phyloP scores from a whole-genome alignment of 2,329 filamentous ascomycete genomes.

The Graphilbum fragrans region DNA sequence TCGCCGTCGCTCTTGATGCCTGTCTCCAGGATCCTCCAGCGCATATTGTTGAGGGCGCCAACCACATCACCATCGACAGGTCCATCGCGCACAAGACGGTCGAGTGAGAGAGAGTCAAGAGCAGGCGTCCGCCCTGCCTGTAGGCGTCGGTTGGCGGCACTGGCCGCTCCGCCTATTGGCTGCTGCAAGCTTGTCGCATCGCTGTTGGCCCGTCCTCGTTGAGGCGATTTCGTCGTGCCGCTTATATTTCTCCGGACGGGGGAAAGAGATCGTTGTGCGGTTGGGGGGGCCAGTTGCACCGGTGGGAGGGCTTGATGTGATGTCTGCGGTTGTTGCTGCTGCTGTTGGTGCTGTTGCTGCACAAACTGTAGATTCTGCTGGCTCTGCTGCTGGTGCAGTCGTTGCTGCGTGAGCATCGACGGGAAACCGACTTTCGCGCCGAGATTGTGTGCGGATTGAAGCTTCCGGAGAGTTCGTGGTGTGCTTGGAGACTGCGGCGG shows the following conservation, averaged over 20 bases:
- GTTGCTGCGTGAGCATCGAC: slow-evolving; percentile 41
- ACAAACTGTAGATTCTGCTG: slow-evolving; percentile 16
- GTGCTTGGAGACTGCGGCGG: slow-evolving; percentile 50
- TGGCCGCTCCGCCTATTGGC: slow-evolving; percentile 21
- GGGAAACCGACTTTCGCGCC: slow-evolving; percentile 40
- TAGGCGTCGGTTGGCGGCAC: slow-evolving; percentile 28
- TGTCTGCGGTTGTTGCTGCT: slow-evolving; percentile 34
- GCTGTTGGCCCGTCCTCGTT: slow-evolving; percentile 59
- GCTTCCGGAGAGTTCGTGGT: slow-evolving; percentile 56
- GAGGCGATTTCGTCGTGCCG: slow-evolving; percentile 26
- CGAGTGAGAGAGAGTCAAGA: slow-evolving; percentile 50
- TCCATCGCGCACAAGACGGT: slow-evolving; percentile 68
- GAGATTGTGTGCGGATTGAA: slow-evolving; percentile 64
- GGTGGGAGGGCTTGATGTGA: slow-evolving; percentile 21
- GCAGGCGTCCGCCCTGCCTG: slow-evolving; percentile 31
- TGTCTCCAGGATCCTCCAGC: slow-evolving; percentile 62
- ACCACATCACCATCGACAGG: slow-evolving; percentile 59
- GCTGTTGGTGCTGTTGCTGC: slow-evolving; percentile 24
- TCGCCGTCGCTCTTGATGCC: slow-evolving; percentile 66
- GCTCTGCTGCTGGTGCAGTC: slow-evolving; percentile 24
- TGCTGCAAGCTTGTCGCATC: slow-evolving; percentile 36
- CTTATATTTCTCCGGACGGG: slow-evolving; percentile 21
- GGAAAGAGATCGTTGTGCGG: slow-evolving; percentile 20
- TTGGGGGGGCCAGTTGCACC: slow-evolving; percentile 12
- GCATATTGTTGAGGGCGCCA: slow-evolving; percentile 55